Conservation (phyloP, 768 basidiomycete species). For the Russula ochroleuca region DNA sequence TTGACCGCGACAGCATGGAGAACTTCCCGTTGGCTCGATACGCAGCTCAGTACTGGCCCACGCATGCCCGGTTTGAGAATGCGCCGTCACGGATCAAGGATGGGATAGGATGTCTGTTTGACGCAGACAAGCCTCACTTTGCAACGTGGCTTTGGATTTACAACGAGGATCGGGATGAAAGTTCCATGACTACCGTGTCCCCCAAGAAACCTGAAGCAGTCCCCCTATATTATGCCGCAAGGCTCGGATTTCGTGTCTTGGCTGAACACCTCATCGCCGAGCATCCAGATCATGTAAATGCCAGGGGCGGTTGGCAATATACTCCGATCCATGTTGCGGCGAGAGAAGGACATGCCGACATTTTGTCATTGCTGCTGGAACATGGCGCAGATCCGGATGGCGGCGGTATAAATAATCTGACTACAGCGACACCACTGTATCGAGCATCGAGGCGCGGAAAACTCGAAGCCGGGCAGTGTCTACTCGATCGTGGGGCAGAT, state of each 20-base stretch:
- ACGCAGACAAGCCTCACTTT: not conserved
- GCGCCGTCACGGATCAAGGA: not conserved
- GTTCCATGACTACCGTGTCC: no score
- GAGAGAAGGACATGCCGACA: no score
- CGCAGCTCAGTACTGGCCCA: not conserved
- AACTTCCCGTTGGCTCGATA: not conserved
- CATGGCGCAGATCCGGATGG: no score
- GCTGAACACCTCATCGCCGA: not conserved
- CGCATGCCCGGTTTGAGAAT: not conserved
- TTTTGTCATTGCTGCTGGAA: no score
- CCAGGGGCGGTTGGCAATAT: not conserved
- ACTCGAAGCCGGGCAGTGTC: no score
- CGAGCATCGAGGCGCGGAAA: no score
- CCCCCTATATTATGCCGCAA: not conserved
- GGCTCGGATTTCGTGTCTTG: not conserved
- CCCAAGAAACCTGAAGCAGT: not conserved
- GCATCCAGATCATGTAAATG: not conserved
- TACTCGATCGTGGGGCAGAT: no score
- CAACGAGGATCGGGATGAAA: no score
- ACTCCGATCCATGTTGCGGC: not conserved
- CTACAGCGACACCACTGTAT: no score
- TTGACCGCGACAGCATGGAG: not conserved
- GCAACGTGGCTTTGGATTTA: not conserved
- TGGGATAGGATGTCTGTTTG: slow-evolving; percentile 1
- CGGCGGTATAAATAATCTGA: no score